Percentiles rank a stretch among this genome's conserved stretches.
Evolutionary conservation across 2,329 filamentous ascomycete species (phyloP).

Genomic region (Leptographium lundbergii): DNA sequence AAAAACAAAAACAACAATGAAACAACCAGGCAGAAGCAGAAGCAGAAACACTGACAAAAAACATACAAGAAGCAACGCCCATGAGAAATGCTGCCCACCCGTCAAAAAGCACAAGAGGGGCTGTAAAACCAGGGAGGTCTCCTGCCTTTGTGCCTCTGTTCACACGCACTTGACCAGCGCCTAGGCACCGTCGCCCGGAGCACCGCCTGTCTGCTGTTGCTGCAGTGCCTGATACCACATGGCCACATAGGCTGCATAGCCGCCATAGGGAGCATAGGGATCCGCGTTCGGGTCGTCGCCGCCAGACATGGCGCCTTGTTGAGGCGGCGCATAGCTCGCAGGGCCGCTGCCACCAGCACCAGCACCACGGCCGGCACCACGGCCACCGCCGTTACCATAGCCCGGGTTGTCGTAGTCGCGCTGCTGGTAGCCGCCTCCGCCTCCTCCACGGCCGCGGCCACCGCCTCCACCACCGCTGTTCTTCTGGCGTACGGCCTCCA

Average conservation of each 20-base stretch:
- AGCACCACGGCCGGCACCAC: conserved; percentile 29
- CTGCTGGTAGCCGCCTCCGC: conserved; percentile 26
- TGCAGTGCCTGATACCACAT: conserved; percentile 64
- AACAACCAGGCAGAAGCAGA: not conserved
- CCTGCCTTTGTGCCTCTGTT: not conserved
- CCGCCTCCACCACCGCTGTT: conserved; percentile 34
- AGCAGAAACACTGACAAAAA: not conserved
- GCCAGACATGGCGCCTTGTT: conserved; percentile 11
- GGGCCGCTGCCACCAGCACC: conserved; percentile 26
- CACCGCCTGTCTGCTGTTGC: conserved; percentile 16
- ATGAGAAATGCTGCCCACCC: not conserved
- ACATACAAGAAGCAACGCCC: not conserved
- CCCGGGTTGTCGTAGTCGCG: conserved; percentile 43
- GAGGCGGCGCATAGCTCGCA: conserved; percentile 22
- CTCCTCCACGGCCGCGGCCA: conserved; percentile 27
- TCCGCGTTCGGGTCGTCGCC: conserved; percentile 42
- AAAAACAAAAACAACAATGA: not conserved
- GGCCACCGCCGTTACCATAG: conserved; percentile 36
- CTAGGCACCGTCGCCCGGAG: conserved; percentile 3
- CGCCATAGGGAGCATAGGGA: conserved; percentile 71
- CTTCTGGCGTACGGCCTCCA: conserved; percentile 63
- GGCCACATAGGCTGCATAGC: conserved; percentile 67
- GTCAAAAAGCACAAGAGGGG: not conserved
- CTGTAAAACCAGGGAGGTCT: not conserved
- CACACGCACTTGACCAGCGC: not conserved